Percentiles rank a stretch among this genome's conserved stretches.
phyloP scores from a whole-genome alignment of 108 stramenopile species.

The Cyclotella kingstonii region DNA sequence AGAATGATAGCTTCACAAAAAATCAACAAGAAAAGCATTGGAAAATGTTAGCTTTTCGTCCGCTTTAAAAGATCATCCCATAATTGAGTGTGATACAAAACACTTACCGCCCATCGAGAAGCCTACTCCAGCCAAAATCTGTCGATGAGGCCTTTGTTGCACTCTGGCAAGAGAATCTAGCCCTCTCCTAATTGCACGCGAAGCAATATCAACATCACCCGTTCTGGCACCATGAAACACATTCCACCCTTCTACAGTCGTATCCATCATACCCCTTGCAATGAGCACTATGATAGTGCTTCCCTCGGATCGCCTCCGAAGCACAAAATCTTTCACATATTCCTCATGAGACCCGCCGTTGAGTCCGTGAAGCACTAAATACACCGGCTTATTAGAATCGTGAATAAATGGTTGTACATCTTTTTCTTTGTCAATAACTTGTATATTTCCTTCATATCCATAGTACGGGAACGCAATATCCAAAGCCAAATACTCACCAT shows the following conservation, averaged over 20 bases:
- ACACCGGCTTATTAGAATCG: constrained; percentile 62
- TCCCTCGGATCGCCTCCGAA: constrained; percentile 55
- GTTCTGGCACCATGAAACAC: constrained; percentile 89
- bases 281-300: constrained; percentile 77
- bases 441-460: not conserved
- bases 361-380: constrained; percentile 88
- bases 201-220: constrained; percentile 75
- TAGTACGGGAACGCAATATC: constrained; percentile 79
- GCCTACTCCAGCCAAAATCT: constrained; percentile 73
- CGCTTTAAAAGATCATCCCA: not conserved
- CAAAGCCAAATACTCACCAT: constrained; percentile 69
- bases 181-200: constrained; percentile 50
- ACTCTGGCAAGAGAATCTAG: constrained; percentile 21
- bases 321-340: constrained; percentile 80
- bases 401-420: constrained; percentile 33
- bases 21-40: not conserved
- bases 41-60: not conserved
- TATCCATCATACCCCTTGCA: constrained; percentile 86
- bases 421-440: not conserved
- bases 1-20: constrained; percentile 71
- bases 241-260: constrained; percentile 69
- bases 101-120: constrained; percentile 68
- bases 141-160: constrained; percentile 13
- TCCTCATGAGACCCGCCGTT: constrained; percentile 85
- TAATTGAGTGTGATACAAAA: not conserved